Evolutionary conservation across 441 rosid species (phyloP).

Genomic region (Eutrema salsugineum): DNA sequence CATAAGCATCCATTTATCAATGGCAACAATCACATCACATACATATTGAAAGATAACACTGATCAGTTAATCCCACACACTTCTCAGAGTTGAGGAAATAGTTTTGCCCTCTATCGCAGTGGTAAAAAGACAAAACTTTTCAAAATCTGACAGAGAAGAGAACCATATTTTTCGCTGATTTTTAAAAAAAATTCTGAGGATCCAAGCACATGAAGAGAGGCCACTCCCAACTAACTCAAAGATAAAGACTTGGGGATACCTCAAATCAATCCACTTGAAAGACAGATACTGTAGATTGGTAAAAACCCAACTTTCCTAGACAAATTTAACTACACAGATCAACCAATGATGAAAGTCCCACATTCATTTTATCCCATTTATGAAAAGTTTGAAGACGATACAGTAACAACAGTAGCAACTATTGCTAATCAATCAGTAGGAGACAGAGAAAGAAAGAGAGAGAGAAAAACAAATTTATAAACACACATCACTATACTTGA

Average conservation of each 20-base stretch:
- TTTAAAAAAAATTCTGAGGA: background rate
- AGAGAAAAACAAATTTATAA: background rate
- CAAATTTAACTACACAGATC: background rate
- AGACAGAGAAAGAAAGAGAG: background rate
- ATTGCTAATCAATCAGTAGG: conserved; percentile 20
- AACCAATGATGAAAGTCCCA: background rate
- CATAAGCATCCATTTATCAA: background rate
- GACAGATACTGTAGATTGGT: conserved; percentile 14
- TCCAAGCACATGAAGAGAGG: background rate
- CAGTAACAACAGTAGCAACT: conserved; percentile 14
- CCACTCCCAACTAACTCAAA: background rate
- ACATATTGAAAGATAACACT: background rate
- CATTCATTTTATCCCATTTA: background rate
- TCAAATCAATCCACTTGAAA: conserved; percentile 15
- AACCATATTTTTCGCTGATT: background rate
- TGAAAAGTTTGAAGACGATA: conserved; percentile 6
- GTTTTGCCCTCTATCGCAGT: background rate
- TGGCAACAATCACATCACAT: conserved; percentile 1
- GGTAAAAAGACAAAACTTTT: background rate
- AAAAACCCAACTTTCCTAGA: background rate
- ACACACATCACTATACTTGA: background rate
- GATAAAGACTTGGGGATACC: conserved; percentile 5
- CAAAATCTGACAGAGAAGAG: background rate
- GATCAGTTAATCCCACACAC: background rate
- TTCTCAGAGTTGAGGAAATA: background rate